phyloP scores from a whole-genome alignment of 108 stramenopile genomes.

The Cyclostephanos invisitatus region DNA sequence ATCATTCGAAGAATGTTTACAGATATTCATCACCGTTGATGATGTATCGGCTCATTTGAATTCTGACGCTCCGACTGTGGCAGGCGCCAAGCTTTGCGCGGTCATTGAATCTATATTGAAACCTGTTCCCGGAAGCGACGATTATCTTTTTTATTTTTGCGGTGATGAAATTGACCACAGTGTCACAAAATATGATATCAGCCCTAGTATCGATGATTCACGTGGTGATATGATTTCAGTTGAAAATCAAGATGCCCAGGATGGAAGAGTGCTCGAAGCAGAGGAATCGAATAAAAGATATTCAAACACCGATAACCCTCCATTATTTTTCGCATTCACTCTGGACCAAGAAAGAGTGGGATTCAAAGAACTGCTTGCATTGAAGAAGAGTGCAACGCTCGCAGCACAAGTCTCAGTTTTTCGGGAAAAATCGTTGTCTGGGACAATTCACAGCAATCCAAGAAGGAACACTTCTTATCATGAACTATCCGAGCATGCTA shows the following conservation, averaged over 20 bases:
- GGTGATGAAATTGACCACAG: conserved; percentile 22
- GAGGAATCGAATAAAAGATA: background rate
- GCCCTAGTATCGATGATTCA: background rate
- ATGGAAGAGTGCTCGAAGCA: background rate
- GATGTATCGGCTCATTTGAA: conserved; percentile 39
- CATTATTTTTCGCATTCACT: conserved; percentile 62
- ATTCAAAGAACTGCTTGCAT: conserved; percentile 34
- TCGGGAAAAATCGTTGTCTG: background rate
- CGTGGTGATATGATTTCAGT: background rate
- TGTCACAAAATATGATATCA: background rate
- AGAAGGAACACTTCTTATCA: background rate
- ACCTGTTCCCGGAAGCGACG: conserved; percentile 58
- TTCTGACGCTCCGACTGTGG: conserved; percentile 14
- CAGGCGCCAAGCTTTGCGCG: conserved; percentile 49
- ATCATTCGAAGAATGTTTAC: conserved; percentile 30
- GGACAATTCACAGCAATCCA: background rate
- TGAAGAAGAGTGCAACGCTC: conserved; percentile 52
- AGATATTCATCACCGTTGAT: conserved; percentile 22
- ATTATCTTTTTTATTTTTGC: conserved; percentile 53
- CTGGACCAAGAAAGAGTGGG: conserved; percentile 45
- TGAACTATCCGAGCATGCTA: conserved; percentile 25
- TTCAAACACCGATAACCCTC: conserved; percentile 23
- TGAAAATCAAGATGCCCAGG: conserved; percentile 1
- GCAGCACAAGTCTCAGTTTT: conserved; percentile 50
- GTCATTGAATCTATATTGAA: conserved; percentile 49